Percentiles rank a stretch among this genome's conserved stretches.
These are phyloP conservation scores for Syzygium aromaticum DNA, from an alignment of 345 rosid species.

Conservation along the genomic window DNA sequence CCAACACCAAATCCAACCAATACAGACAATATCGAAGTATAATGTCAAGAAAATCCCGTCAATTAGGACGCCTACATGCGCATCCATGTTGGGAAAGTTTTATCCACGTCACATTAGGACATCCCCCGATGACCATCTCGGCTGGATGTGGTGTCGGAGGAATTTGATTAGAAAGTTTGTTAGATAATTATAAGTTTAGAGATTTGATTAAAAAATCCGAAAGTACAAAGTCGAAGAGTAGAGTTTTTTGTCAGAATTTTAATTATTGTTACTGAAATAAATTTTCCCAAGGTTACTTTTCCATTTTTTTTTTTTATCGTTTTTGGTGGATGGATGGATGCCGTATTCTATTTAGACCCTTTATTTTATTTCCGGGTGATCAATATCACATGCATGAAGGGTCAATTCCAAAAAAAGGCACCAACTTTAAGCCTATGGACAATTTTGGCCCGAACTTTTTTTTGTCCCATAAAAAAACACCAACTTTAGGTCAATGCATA, in stretches of 20 bases:
- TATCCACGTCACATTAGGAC: neutral
- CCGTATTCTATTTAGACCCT: neutral
- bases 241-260: neutral
- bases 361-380: neutral
- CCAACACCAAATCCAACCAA: too few species aligned
- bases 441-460: too few species aligned
- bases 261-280: neutral
- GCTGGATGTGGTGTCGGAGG: rapidly evolving
- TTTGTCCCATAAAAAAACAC: too few species aligned
- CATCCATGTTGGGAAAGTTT: rapidly evolving
- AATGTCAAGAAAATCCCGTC: rapidly evolving
- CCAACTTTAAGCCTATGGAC: too few species aligned
- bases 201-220: rapidly evolving
- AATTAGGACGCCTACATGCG: neutral
- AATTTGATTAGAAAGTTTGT: neutral
- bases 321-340: neutral
- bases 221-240: rapidly evolving
- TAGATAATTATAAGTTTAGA: neutral
- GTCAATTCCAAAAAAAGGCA: too few species aligned
- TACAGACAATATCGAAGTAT: neutral
- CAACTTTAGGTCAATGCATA: too few species aligned
- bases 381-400: neutral
- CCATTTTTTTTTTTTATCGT: neutral
- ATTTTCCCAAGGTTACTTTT: neutral
- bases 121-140: rapidly evolving